Conservation (phyloP, 1,139 yeast species). For the Suhomyces yuchorum region DNA sequence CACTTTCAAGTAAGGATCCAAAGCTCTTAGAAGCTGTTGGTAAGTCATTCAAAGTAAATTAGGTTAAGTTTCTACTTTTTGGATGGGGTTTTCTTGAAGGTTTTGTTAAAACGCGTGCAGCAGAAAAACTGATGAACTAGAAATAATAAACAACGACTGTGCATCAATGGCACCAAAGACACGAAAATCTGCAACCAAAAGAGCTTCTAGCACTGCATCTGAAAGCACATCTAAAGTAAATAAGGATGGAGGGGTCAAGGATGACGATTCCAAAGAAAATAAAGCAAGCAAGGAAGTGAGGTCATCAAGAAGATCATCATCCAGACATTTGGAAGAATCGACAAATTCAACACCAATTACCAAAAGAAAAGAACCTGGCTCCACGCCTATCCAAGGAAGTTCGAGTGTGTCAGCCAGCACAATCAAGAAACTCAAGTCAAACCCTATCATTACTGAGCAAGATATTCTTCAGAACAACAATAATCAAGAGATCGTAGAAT, state of each 20-base stretch:
- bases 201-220: background rate
- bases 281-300: constrained; percentile 6
- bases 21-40: too few species aligned
- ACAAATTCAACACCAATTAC: constrained; percentile 9
- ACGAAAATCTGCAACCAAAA: constrained; percentile 7
- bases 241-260: background rate
- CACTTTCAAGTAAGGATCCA: too few species aligned
- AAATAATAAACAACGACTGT: background rate
- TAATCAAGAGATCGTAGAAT: constrained; percentile 30
- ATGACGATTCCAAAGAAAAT: background rate
- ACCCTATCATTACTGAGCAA: constrained; percentile 31
- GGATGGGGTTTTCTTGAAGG: background rate
- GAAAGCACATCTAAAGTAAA: background rate
- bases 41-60: too few species aligned
- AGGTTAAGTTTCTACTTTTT: too few species aligned
- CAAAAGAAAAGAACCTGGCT: constrained; percentile 6
- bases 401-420: background rate
- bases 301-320: constrained; percentile 5
- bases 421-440: constrained; percentile 8
- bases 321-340: constrained; percentile 2
- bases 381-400: constrained; percentile 4
- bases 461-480: constrained; percentile 34
- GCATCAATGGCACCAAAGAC: constrained; percentile 13
- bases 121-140: background rate
- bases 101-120: background rate